Base-by-base conservation (phyloP, 176 grass and related monocot genomes). In the Dactylis glomerata region DNA sequence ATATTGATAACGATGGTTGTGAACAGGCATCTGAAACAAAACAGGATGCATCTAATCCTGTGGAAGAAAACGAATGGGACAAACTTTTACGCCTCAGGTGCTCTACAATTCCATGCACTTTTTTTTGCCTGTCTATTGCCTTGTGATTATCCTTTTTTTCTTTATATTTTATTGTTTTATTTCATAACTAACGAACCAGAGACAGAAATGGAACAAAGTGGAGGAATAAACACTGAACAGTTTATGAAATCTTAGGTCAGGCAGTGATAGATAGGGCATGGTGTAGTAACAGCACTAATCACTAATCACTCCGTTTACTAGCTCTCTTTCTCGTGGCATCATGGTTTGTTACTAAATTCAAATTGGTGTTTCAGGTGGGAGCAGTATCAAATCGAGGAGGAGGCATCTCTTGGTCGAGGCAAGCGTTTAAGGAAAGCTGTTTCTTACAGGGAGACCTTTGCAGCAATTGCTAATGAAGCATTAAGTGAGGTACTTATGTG, bases 41-140 rank as follows among this genome's bases (percentile, higher is more conserved):
- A 72, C 91, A 94, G 46, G 90, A 92, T 59, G 63, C 87, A 62
- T 52, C 73, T 62, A 85, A 65, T 88, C 86, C 22, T 23, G 78
- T 56, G 38, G 93, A 99, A 89, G 96, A 96, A 92, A 99, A 86
- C 72, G 96, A 99, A 87, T 99, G 96, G 96, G 96, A 99, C 69
- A 96, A 88, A 83, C 91, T 99, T 86, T 89, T 99, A 88, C 96
- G 96, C 86, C 81, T 94, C 88, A 99, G 96, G 96, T 96, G 76
- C 70, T 45, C 75, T 33, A 80, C 69, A 42, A 73, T 61, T 38
- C 56, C n/a, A 17, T 57, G 8, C 20, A 17, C 26, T 90, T 78
- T 73, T 52, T 56, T 16, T 32, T 69, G 26, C 16, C 23, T 68
- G 15, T 62, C 20, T 65, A 27, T 50, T 67, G 44, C 28, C 44